Conservation (phyloP, 2,329 filamentous ascomycete genomes). For the Apiospora pterosperma region DNA sequence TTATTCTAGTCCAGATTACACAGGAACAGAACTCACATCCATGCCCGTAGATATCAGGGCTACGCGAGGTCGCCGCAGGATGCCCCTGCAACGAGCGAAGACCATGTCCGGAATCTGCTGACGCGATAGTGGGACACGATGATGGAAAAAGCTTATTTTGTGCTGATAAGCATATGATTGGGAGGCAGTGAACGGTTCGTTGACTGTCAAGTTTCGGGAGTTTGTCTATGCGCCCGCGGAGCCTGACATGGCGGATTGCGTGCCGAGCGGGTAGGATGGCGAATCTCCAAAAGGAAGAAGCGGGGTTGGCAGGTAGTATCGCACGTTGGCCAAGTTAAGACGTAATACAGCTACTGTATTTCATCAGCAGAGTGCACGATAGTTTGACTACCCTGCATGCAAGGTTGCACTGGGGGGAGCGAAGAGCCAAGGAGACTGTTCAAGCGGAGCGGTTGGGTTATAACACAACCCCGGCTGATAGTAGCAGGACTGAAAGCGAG, state of each 20-base stretch:
- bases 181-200: neutral
- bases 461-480: neutral
- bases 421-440: no score
- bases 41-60: no score
- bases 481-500: neutral
- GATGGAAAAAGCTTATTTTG: neutral
- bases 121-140: neutral
- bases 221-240: neutral
- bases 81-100: neutral
- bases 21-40: neutral
- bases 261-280: conserved; percentile 4
- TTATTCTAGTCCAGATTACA: neutral
- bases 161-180: neutral
- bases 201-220: neutral
- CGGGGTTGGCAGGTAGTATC: neutral
- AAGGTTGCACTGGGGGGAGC: no score
- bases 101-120: neutral
- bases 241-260: conserved; percentile 5
- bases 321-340: neutral
- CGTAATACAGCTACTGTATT: neutral
- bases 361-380: neutral
- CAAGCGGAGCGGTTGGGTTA: no score
- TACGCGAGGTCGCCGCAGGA: no score
- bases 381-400: neutral
- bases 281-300: neutral